phyloP scores from a whole-genome alignment of 306 rosid species.

The Ormosia semicastrata region DNA sequence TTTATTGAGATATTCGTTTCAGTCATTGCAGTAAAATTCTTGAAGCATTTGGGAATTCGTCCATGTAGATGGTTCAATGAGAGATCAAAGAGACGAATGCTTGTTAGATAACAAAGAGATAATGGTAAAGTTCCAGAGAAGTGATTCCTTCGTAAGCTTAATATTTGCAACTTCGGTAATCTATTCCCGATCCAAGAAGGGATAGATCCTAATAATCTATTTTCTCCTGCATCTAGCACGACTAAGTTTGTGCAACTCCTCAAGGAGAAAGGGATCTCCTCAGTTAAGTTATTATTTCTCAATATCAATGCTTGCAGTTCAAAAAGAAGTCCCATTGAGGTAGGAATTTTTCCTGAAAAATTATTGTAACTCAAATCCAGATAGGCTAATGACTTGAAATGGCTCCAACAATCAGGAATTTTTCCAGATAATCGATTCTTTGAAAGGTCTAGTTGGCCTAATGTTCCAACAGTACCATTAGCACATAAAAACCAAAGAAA shows the following conservation, averaged over 20 bases:
- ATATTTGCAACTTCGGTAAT: background rate
- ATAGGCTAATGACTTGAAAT: conserved; percentile 14
- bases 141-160: conserved; percentile 3
- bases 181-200: conserved; percentile 28
- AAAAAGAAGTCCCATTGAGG: background rate
- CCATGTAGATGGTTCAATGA: conserved; percentile 12
- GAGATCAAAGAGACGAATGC: conserved; percentile 15
- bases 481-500: background rate
- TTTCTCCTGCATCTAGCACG: conserved; percentile 14
- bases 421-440: background rate
- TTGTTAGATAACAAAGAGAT: conserved; percentile 3
- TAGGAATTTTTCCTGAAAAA: conserved; percentile 4
- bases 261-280: background rate
- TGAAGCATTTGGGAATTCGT: conserved; percentile 5
- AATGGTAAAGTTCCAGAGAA: conserved; percentile 9
- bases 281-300: conserved; percentile 7
- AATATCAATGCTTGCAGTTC: conserved; percentile 1
- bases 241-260: conserved; percentile 10
- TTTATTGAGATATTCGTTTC: background rate
- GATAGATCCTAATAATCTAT: background rate
- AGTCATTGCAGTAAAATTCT: conserved; percentile 22
- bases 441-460: background rate
- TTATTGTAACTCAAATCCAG: conserved; percentile 24
- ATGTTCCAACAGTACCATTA: background rate
- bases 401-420: conserved; percentile 24